phyloP scores from a whole-genome alignment of 139 green algal species.

The Closterium sp. region DNA sequence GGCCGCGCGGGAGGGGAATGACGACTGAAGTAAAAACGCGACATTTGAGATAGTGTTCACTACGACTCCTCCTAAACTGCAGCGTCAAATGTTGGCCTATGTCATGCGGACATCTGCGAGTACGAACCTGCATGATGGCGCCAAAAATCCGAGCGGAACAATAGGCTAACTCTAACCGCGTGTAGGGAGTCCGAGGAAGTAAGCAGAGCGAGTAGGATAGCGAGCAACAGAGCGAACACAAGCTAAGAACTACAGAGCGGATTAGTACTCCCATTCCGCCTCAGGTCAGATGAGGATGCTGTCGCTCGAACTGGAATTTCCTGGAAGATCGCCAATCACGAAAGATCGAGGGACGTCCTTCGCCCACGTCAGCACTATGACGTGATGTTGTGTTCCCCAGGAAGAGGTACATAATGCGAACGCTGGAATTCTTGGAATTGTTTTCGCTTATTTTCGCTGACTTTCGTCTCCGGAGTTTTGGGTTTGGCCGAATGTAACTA shows the following conservation, averaged over 20 bases:
- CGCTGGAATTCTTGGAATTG: background rate
- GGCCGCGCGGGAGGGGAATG: no score
- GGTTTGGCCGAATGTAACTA: background rate
- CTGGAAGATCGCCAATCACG: background rate
- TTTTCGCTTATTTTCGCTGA: background rate
- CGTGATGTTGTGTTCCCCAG: background rate
- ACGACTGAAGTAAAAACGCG: no score
- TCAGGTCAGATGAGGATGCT: no score
- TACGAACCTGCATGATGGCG: background rate
- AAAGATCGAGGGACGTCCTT: background rate
- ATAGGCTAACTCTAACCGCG: background rate
- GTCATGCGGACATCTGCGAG: no score
- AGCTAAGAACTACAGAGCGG: no score
- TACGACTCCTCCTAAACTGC: background rate
- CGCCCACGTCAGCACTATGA: background rate
- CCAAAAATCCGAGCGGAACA: background rate
- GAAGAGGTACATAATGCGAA: background rate
- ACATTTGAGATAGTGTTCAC: background rate
- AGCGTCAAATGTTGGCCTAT: no score
- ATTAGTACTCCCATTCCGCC: no score
- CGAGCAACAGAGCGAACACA: no score
- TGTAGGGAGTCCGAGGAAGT: background rate
- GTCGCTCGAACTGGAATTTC: background rate
- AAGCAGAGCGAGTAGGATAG: background rate
- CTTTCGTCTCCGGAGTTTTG: background rate